These are phyloP conservation scores for Daldinia loculata DNA, from an alignment of 495 filamentous ascomycete genomes.

Conservation along the genomic window DNA sequence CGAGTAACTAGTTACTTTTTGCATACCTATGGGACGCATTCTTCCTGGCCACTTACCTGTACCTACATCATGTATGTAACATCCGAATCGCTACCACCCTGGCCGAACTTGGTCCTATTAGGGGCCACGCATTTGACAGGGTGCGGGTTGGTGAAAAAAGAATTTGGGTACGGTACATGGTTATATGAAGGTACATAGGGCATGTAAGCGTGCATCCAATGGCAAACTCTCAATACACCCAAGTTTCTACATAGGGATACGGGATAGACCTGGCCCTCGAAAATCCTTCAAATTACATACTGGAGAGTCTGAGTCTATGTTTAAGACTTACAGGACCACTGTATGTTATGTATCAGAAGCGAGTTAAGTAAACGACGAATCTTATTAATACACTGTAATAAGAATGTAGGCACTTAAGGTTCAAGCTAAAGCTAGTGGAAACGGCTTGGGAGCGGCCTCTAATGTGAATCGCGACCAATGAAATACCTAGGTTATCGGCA, in stretches of 20 bases:
- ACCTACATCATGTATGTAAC: constrained; percentile 36
- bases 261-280: not conserved
- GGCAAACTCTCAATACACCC: not conserved
- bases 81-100: constrained; percentile 31
- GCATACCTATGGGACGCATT: constrained; percentile 16
- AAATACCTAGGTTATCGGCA: constrained; percentile 4
- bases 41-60: constrained; percentile 18
- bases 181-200: not conserved
- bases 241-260: not conserved
- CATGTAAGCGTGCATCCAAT: not conserved
- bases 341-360: not conserved
- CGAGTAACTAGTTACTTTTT: constrained; percentile 12
- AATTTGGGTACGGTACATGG: constrained; percentile 3
- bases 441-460: not conserved
- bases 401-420: constrained; percentile 11
- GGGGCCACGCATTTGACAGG: constrained; percentile 15
- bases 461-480: constrained; percentile 26
- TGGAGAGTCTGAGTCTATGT: not conserved
- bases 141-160: constrained; percentile 16
- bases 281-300: not conserved
- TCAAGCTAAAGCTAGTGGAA: too few relatives aligned
- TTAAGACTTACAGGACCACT: not conserved
- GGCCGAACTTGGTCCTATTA: constrained; percentile 19
- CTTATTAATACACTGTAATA: not conserved
- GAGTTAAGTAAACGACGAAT: not conserved